Base-by-base conservation (phyloP, 805 yeast genomes). In the Candida argentea region DNA sequence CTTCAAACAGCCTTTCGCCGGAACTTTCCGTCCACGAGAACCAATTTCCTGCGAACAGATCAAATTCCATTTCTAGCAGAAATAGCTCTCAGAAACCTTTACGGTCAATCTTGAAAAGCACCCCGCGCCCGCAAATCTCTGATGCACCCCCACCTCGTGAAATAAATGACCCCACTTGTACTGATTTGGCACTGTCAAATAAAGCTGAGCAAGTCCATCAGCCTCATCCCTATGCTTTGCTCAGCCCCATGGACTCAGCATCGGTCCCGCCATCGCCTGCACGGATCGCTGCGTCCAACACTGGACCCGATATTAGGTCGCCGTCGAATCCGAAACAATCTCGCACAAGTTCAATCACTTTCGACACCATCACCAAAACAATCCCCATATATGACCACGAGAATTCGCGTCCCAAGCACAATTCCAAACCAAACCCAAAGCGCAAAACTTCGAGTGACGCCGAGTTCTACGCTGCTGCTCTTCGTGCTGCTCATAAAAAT, bases 281-380 rank as follows among this genome's bases (percentile, higher is more conserved):
- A n/a, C n/a, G n/a, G n/a, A n/a, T n/a, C n/a, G n/a, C n/a, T n/a
- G n/a, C n/a, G n/a, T n/a, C n/a, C n/a, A n/a, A n/a, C n/a, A n/a
- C n/a, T n/a, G n/a, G n/a, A n/a, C n/a, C n/a, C n/a, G n/a, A n/a
- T n/a, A n/a, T n/a, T n/a, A n/a, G n/a, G n/a, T n/a, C n/a, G n/a
- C n/a, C n/a, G n/a, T n/a, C n/a, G n/a, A n/a, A n/a, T n/a, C n/a
- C n/a, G n/a, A n/a, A n/a, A n/a, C n/a, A 25, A 6, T 34, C 39
- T 2, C 29, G 12, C 14, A 22, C 12, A 12, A 23, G 14, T 23
- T 57, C 65, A 4, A 61, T 61, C 34, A 55, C 56, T 37, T 61
- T 61, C 28, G 43, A 43, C 21, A 60, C 57, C 5, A 45, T 45
- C 7, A 59, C 57, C 6, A 61, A 60, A 32, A 59, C 64, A 5